phyloP scores from a whole-genome alignment of 805 yeast genomes.

The Hanseniaspora singularis region DNA sequence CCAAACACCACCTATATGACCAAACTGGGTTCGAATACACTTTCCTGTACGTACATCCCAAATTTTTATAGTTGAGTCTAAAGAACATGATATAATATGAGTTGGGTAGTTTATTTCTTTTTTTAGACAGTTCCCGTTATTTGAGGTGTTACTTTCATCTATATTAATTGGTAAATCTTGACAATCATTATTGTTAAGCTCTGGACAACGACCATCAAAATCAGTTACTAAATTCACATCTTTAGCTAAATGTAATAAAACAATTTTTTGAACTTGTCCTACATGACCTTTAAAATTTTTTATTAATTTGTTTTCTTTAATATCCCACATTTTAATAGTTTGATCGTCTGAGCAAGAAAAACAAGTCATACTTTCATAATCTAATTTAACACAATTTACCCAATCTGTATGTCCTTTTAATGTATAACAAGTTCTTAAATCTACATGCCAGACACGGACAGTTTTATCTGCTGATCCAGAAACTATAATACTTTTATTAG shows the following conservation, averaged over 20 bases:
- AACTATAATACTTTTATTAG: constrained; percentile 66
- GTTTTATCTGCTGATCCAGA: constrained; percentile 89
- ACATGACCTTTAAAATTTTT: constrained; percentile 77
- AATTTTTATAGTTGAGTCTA: constrained; percentile 83
- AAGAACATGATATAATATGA: constrained; percentile 71
- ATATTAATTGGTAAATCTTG: too few species aligned
- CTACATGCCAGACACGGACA: constrained; percentile 93
- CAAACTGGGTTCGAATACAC: constrained; percentile 88
- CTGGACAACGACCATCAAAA: constrained; percentile 22
- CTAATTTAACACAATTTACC: constrained; percentile 83
- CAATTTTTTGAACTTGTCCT: constrained; percentile 86
- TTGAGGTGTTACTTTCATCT: too few species aligned
- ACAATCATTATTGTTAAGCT: constrained; percentile 17
- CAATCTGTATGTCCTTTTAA: constrained; percentile 86
- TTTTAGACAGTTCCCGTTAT: too few species aligned
- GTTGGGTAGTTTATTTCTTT: constrained; percentile 47
- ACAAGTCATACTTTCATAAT: constrained; percentile 62
- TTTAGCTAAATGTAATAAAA: constrained; percentile 69
- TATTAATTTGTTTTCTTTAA: constrained; percentile 65
- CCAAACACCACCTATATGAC: constrained; percentile 98
- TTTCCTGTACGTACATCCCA: constrained; percentile 84
- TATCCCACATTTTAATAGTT: constrained; percentile 90
- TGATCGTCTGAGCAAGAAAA: constrained; percentile 86
- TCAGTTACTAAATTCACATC: constrained; percentile 40
- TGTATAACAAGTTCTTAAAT: constrained; percentile 81